Base-by-base conservation (phyloP, 2,329 filamentous ascomycete genomes). In the Penicillium sp. region DNA sequence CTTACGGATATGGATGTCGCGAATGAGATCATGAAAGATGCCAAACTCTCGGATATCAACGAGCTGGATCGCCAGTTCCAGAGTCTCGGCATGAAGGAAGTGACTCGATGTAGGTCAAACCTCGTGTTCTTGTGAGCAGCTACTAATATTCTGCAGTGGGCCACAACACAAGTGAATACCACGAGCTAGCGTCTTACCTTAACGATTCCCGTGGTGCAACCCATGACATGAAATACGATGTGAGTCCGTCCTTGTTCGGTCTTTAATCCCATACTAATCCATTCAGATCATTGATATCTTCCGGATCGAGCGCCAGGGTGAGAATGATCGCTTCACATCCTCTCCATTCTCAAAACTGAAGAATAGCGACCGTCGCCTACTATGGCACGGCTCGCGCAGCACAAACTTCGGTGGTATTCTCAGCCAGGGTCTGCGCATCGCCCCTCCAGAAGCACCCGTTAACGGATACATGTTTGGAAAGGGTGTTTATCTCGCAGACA, bases 391-490 rank as follows among this genome's bases (percentile, higher is more conserved):
- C 16, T 93, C 90, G 16, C 86, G 91, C 33, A 84, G 82, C 31
- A 95, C 90, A 52, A 96, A 96, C 72, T 96, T 88, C 63, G 91
- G 89, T 68, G 92, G 91, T 68, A 96, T 96, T 57, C 84, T 96
- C 43, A 89, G 86, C 56, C 90, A 96, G 73, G 92, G 92, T 62
- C 83, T 96, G 7, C 89, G 91, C n/a, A 96, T 96, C 63, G 92
- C 92, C 7, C 92, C 92, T 0, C 77, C 77, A 1, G 78, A 96
- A 72, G 91, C 91, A 0, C 92, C 91, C 0, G 86, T 86, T 0
- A 84, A 81, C 5, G 90, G 90, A 1, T 92, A 93, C 77, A 93
- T 93, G 89, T 96, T 96, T 64, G 91, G 89, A 56, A 96, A 96
- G 73, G 91, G 91, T 45, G 89, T 96, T 47, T 96, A 96, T 70